phyloP scores from a whole-genome alignment of 2,329 filamentous ascomycete species.

The Alternaria alternata region DNA sequence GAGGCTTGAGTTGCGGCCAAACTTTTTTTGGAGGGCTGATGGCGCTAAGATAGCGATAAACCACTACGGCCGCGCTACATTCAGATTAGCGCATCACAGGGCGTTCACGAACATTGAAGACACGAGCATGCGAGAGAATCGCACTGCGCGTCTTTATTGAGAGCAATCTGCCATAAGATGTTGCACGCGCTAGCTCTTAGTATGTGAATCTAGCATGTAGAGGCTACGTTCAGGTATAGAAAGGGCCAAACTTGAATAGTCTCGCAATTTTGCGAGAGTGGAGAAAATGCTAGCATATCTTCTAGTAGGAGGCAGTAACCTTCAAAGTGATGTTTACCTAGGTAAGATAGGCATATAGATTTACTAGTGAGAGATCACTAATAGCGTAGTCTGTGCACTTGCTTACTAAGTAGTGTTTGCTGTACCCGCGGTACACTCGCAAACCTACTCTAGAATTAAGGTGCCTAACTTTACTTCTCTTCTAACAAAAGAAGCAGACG shows the following conservation, averaged over 20 bases:
- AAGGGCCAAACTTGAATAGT: background rate
- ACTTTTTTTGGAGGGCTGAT: slow-evolving; percentile 32
- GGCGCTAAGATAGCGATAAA: slow-evolving; percentile 31
- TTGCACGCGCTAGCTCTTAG: slow-evolving; percentile 10
- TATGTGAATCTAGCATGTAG: background rate
- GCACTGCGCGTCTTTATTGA: background rate
- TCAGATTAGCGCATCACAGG: background rate
- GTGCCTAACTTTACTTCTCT: background rate
- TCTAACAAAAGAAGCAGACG: background rate
- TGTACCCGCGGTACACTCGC: background rate
- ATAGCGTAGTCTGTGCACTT: background rate
- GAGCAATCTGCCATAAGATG: background rate
- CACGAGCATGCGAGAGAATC: background rate
- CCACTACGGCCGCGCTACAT: background rate
- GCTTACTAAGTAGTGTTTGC: background rate
- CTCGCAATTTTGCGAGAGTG: background rate
- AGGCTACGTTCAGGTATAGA: background rate
- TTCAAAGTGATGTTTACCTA: background rate
- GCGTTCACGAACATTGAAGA: background rate
- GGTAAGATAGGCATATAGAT: background rate
- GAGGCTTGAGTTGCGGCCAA: slow-evolving; percentile 15
- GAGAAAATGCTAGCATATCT: background rate
- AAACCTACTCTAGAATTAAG: background rate
- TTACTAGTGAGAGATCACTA: background rate
- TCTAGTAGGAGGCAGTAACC: background rate